Percentiles rank a stretch among this genome's conserved stretches.
phyloP scores from a whole-genome alignment of 495 filamentous ascomycete species.

The Penicillium angulare region DNA sequence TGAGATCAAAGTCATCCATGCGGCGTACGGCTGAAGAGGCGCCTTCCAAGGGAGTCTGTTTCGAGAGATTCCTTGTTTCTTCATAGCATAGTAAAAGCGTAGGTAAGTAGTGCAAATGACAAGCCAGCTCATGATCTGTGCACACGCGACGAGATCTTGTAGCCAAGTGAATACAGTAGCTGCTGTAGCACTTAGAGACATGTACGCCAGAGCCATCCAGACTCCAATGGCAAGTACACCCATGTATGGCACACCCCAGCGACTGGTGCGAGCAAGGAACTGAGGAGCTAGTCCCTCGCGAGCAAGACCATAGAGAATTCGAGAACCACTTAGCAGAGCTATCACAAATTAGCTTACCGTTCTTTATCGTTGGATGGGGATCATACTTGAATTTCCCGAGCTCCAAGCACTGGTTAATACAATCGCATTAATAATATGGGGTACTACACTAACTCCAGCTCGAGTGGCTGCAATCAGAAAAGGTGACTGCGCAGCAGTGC shows the following conservation, averaged over 20 bases:
- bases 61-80: conserved; percentile 42
- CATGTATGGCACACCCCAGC: conserved; percentile 35
- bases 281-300: conserved; percentile 31
- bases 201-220: conserved; percentile 23
- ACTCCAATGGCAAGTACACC: conserved; percentile 21
- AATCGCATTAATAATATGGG: conserved; percentile 66
- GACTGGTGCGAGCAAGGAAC: conserved; percentile 30
- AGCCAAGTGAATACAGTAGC: conserved; percentile 42
- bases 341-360: conserved; percentile 11
- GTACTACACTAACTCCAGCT: conserved; percentile 54
- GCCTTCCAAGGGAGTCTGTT: conserved; percentile 47
- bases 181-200: conserved; percentile 18
- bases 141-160: conserved; percentile 51
- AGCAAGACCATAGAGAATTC: conserved; percentile 45
- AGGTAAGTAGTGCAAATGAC: conserved; percentile 52
- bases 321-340: conserved; percentile 46
- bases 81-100: conserved; percentile 52
- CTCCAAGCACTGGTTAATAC: conserved; percentile 71
- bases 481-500: conserved; percentile 49
- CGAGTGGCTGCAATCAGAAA: conserved; percentile 51
- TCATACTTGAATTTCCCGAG: conserved; percentile 54
- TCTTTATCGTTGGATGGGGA: too few species aligned
- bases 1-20: conserved; percentile 45
- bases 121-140: conserved; percentile 53
- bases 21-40: conserved; percentile 45